Base-by-base conservation (phyloP, 768 basidiomycete species). In the Boletus pseudo-olivaceus region DNA sequence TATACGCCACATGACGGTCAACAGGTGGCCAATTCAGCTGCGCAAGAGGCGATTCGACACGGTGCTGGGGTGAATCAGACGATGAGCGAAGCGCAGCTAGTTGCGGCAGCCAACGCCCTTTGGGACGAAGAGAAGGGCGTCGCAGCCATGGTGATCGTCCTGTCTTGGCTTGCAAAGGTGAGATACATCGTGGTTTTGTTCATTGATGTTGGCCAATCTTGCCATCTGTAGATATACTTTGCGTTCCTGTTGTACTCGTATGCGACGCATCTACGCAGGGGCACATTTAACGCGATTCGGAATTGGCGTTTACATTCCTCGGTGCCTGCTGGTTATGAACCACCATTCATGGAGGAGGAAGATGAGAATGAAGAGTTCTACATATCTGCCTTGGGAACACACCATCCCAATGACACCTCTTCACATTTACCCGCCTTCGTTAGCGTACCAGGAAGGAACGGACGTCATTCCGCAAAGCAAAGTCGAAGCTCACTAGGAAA, bases 1-100 rank as follows among this genome's bases (percentile, higher is more conserved):
- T 88, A 88, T 73, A 89, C 85, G 1, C 89, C 94, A 1, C 97
- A 99, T 66, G 94, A 99, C 62, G 97, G 97, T 6, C 78, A 77
- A 23, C 82, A 84, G 2, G 81, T 83, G 33, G 81, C 81, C 57
- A 91, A 96, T 68, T 98, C 94, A 2, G 77, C 80, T 29, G 96
- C 97, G 10, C 97, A 99, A 72, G 74, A 90, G 67, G 88, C 84
- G 39, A 82, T 99, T 68, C 88, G 93, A 67, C 76, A 85, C 37
- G 76, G 76, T 40, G 82, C 78, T 38, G 72, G 75, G 15, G 73
- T 78, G 9, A 76, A 73, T 32, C 79, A 79, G 46, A 75, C 75
- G 17, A 80, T 89, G 70, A 81, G 84, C 0, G 80, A 82, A 0
- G 83, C 75, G 43, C 80, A 93, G 67, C 82, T 89, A 50, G 80